phyloP scores from a whole-genome alignment of 331 rosid genomes.

The Rosa hybrid region DNA sequence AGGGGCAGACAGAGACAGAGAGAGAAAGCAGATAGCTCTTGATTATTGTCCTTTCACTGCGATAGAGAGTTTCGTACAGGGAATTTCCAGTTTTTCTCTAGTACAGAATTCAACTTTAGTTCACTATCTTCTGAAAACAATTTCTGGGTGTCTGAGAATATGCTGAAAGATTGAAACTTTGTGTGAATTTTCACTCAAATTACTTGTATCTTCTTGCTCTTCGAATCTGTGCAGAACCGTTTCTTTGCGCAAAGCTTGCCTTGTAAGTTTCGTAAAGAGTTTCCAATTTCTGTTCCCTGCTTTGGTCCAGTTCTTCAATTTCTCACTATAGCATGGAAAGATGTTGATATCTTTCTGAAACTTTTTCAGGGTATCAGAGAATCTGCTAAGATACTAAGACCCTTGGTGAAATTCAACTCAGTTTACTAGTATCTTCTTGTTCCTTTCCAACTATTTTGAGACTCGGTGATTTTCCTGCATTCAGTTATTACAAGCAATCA shows the following conservation, averaged over 20 bases:
- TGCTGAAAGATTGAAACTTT: neutral
- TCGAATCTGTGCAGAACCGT: neutral
- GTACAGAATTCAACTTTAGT: neutral
- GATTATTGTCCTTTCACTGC: neutral
- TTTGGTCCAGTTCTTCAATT: neutral
- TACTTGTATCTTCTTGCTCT: neutral
- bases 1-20: neutral
- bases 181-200: neutral
- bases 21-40: neutral
- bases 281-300: neutral
- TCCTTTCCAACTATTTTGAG: neutral
- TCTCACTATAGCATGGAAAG: neutral
- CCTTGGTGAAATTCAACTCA: neutral
- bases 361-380: neutral
- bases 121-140: neutral
- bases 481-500: constrained; percentile 17
- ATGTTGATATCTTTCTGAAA: neutral
- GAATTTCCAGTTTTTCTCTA: neutral
- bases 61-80: neutral
- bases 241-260: neutral
- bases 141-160: neutral
- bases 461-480: neutral
- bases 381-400: neutral
- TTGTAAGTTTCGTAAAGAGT: neutral
- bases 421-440: neutral